Percentiles rank a stretch among this genome's conserved stretches.
These are phyloP conservation scores for Solanum chilense DNA, from an alignment of 257 asterid genomes.

Conservation along the genomic window DNA sequence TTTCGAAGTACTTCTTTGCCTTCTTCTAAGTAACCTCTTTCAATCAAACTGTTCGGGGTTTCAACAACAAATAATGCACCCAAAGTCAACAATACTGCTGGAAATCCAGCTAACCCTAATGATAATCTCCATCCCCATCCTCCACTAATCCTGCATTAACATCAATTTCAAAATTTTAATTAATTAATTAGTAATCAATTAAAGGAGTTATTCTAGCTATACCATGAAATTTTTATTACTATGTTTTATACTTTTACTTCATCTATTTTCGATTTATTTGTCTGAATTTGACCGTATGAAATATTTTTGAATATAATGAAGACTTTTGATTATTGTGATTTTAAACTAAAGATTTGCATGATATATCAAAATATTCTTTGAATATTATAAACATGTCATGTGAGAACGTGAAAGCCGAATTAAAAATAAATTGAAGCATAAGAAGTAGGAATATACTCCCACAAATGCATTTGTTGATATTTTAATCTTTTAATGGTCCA, in stretches of 20 bases:
- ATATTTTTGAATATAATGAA: background rate
- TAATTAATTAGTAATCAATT: background rate
- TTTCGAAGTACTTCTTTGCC: constrained; percentile 58
- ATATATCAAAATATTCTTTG: background rate
- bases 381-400: background rate
- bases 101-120: constrained; percentile 76
- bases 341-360: background rate
- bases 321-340: background rate
- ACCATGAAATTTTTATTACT: background rate
- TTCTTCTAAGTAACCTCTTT: constrained; percentile 61
- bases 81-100: constrained; percentile 58
- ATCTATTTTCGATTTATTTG: background rate
- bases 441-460: background rate
- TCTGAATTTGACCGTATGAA: background rate
- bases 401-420: background rate
- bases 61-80: constrained; percentile 71
- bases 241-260: no score
- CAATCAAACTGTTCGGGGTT: constrained; percentile 85
- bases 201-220: background rate
- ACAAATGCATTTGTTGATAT: background rate
- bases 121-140: constrained; percentile 93
- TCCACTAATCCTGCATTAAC: constrained; percentile 41
- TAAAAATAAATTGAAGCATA: background rate
- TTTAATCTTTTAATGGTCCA: background rate
- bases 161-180: background rate